Conservation (phyloP, 176 grass and related monocot genomes). For the maize (Zea mays) region DNA sequence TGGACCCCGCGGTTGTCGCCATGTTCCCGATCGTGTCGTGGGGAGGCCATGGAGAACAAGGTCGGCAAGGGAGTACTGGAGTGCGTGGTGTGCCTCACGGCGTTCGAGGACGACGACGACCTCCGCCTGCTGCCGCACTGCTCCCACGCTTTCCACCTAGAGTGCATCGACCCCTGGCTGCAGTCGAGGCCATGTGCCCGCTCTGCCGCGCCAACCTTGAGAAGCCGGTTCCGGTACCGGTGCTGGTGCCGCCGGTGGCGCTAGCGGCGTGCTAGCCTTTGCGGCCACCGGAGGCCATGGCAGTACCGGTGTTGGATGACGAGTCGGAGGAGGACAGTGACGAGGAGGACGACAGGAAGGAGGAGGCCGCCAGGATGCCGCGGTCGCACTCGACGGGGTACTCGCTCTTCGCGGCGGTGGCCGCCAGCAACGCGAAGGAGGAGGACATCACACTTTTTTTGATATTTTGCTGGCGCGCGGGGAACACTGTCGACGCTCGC, state of each 20-base stretch:
- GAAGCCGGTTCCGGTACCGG: conserved; percentile 2
- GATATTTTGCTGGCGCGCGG: no score
- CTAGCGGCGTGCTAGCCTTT: not conserved
- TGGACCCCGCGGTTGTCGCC: conserved; percentile 57
- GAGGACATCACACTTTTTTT: no score
- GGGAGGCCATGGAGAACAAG: conserved; percentile 70
- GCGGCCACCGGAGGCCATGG: conserved; percentile 39
- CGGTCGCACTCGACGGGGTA: conserved; percentile 57
- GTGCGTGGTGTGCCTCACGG: conserved; percentile 88
- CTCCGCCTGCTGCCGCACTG: conserved; percentile 86
- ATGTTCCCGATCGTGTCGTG: conserved; percentile 61
- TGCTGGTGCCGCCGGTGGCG: conserved; percentile 17
- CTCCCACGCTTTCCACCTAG: conserved; percentile 85
- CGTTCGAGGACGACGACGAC: conserved; percentile 80
- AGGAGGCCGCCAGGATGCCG: conserved; percentile 55
- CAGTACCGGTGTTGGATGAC: conserved; percentile 34
- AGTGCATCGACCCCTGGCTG: conserved; percentile 95
- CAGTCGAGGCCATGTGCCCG: conserved; percentile 62
- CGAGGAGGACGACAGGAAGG: conserved; percentile 44
- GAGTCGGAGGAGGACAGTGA: conserved; percentile 29
- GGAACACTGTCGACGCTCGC: no score
- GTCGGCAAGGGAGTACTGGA: conserved; percentile 60
- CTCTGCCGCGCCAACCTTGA: conserved; percentile 69
- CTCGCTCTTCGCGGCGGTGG: conserved; percentile 29
- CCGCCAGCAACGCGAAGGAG: conserved; percentile 11